These are phyloP conservation scores for Vanrija humicola DNA, from an alignment of 1,284 basidiomycete species.

Conservation along the genomic window DNA sequence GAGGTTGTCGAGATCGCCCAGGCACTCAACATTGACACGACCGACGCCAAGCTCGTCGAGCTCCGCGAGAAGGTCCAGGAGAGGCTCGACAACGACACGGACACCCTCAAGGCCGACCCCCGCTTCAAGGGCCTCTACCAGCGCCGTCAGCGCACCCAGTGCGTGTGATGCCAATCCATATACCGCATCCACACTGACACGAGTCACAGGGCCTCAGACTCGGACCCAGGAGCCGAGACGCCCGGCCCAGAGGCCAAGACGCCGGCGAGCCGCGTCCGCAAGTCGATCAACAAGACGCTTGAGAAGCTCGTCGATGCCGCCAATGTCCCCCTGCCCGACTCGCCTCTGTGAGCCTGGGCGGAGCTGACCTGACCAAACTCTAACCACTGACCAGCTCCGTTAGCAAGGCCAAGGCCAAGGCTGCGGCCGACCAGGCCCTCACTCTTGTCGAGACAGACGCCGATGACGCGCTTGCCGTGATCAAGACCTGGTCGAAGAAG, in stretches of 20 bases:
- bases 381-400: neutral
- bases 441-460: slow-evolving; percentile 21
- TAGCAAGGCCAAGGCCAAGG: slow-evolving; percentile 2
- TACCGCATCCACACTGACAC: neutral
- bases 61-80: slow-evolving; percentile 34
- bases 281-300: slow-evolving; percentile 33
- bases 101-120: slow-evolving; percentile 17
- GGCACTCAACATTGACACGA: slow-evolving; percentile 29
- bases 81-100: slow-evolving; percentile 33
- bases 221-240: slow-evolving; percentile 16
- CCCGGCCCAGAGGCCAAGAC: slow-evolving; percentile 25
- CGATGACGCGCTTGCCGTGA: slow-evolving; percentile 9
- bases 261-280: slow-evolving; percentile 22
- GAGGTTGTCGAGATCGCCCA: slow-evolving; percentile 43
- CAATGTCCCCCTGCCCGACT: slow-evolving; percentile 38
- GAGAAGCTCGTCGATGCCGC: slow-evolving; percentile 37
- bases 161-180: neutral
- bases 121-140: slow-evolving; percentile 43
- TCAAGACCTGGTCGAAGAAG: slow-evolving; percentile 4
- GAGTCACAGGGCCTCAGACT: slow-evolving; percentile 6
- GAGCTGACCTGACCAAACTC: neutral
- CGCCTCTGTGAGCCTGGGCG: slow-evolving; percentile 27
- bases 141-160: slow-evolving; percentile 1
- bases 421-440: slow-evolving; percentile 8
- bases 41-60: slow-evolving; percentile 21